Evolutionary conservation across 768 basidiomycete species (phyloP).

Genomic region (Naganishia randhawae): DNA sequence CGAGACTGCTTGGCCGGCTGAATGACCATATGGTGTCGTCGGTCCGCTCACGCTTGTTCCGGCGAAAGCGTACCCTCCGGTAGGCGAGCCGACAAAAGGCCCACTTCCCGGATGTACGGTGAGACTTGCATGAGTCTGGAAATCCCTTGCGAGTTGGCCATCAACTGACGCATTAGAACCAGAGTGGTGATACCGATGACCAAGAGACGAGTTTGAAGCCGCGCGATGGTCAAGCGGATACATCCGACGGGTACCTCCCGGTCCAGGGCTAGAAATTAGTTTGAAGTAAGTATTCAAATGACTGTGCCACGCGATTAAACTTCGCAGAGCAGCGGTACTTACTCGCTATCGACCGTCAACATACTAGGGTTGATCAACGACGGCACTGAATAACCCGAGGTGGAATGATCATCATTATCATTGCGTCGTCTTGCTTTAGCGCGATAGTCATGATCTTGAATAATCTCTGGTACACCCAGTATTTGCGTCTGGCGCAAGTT

Average conservation of each 20-base stretch:
- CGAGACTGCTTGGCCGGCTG: constrained; percentile 42
- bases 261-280: constrained; percentile 42
- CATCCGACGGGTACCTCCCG: constrained; percentile 35
- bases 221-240: constrained; percentile 36
- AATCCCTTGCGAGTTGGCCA: constrained; percentile 49
- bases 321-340: constrained; percentile 31
- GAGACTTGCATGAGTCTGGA: constrained; percentile 44
- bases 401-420: constrained; percentile 50
- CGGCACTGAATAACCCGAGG: constrained; percentile 12
- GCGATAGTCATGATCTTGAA: constrained; percentile 31
- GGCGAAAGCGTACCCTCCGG: constrained; percentile 10
- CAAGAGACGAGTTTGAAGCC: constrained; percentile 38
- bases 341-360: constrained; percentile 49
- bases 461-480: constrained; percentile 15
- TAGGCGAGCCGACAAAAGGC: constrained; percentile 17
- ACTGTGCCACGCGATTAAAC: background rate
- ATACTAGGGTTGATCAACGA: constrained; percentile 8
- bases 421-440: constrained; percentile 49
- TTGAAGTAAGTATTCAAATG: background rate
- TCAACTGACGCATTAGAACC: constrained; percentile 47
- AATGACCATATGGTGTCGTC: constrained; percentile 49
- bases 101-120: constrained; percentile 32
- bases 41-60: constrained; percentile 37
- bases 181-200: constrained; percentile 34
- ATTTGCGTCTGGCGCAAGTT: constrained; percentile 27